phyloP scores from a whole-genome alignment of 345 rosid species.

The Kernera saxatilis region DNA sequence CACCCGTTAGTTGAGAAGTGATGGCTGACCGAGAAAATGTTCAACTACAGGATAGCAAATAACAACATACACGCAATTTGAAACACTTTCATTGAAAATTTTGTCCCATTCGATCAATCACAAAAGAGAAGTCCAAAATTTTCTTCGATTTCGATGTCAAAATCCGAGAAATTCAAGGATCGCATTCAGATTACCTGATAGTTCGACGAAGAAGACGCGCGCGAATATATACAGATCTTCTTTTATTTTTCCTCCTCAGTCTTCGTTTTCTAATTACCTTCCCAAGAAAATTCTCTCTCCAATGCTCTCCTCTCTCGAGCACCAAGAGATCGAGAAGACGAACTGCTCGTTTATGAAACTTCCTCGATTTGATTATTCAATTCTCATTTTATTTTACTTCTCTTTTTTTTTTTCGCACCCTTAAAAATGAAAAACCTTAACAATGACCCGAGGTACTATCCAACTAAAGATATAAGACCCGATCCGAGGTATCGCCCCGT shows the following conservation, averaged over 20 bases:
- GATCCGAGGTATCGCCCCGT: not conserved
- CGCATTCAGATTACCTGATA: conserved; percentile 30
- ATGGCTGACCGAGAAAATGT: conserved; percentile 32
- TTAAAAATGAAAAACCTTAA: not conserved
- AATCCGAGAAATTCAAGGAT: conserved; percentile 6
- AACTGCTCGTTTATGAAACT: conserved; percentile 17
- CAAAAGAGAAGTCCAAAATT: not conserved
- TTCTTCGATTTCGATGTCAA: not conserved
- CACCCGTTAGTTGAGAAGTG: conserved; percentile 22
- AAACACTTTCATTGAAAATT: not conserved
- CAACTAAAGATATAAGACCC: not conserved
- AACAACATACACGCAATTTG: conserved; percentile 28
- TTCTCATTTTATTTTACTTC: not conserved
- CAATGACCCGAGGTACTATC: not conserved
- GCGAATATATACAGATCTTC: conserved; percentile 23
- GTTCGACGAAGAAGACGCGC: conserved; percentile 14
- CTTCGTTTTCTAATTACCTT: not conserved
- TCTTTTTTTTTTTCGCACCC: not conserved
- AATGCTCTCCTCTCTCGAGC: conserved; percentile 27
- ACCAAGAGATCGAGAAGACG: conserved; percentile 30
- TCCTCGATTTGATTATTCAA: conserved; percentile 29
- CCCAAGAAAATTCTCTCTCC: conserved; percentile 6
- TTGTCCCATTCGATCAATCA: not conserved
- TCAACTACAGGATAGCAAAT: conserved; percentile 28
- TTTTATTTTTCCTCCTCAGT: not conserved